Base-by-base conservation (phyloP, 2,329 filamentous ascomycete species). In the Trichoderma polysporum region DNA sequence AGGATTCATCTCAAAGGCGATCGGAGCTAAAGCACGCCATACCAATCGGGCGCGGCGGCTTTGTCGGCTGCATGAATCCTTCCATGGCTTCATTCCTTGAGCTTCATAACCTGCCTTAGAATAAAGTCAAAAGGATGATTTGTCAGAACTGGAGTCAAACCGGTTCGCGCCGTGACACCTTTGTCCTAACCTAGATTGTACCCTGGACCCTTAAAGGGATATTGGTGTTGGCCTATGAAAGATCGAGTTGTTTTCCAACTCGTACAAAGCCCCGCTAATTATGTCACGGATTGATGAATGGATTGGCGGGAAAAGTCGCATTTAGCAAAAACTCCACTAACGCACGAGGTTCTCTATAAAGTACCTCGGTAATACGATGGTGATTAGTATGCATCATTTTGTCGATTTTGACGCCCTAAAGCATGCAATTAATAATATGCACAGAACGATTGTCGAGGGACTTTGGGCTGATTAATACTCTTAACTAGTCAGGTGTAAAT, bases 161-260 rank as follows among this genome's bases (percentile, higher is more conserved):
- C n/a, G n/a, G 5, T 37, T 19, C 15, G n/a, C 35, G 19, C 25
- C 35, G 37, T 41, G 17, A 9, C 10, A 45, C 19, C 9, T 25
- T 22, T 19, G 6, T n/a, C 35, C 27, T 12, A 19, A 29, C 27
- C 25, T 17, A 41, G 7, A 19, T 15, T 39, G 25, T 17, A 19
- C 10, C 25, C 68, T 77, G 76, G 75, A 78, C 78, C 27, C 78
- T 9, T 12, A 2, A 19, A 19, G 41, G 22, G 22, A 19, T 3
- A 45, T 22, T 0, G 22, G 41, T 19, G 9, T 17, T 12, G 41
- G 12, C 41, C 41, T 19, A 45, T 19, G 41, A 45, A 4, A 12
- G n/a, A 45, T 45, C 8, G 8, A 45, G 41, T 19, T 22, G n/a
- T 10, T 45, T 45, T 45, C 41, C 41, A 10, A 45, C 22, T 9